Base-by-base conservation (phyloP, 2,329 filamentous ascomycete species). In the Diaporthe amygdali region DNA sequence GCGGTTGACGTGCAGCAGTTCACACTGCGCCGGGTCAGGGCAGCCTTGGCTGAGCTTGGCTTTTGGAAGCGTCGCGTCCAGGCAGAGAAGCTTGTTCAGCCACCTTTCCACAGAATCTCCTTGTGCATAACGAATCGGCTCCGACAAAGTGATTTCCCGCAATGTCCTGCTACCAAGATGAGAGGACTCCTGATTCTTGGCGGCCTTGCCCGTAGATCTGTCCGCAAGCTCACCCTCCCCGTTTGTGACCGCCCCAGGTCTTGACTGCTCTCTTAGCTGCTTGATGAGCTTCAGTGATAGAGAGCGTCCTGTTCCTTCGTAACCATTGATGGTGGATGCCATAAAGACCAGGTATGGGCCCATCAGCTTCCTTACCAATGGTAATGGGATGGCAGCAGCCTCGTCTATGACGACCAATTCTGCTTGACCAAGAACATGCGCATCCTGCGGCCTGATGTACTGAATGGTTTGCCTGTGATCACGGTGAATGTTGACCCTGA, bases 281-380 rank as follows among this genome's bases (percentile, higher is more conserved):
- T 98, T 97, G 74, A 99, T 98, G 75, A 99, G 88, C 84, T 99
- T 99, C 68, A 99, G 85, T 0, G 96, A 98, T 7, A 99, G 87
- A 1, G 96, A 98, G 71, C 96, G 91, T 49, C 96, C 96, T 8
- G 96, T 99, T 70, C 96, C 96, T 84, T 99, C 96, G 80, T 99
- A 99, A 71, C 96, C 96, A 79, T 98, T 98, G 84, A 99, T 98
- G 2, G 96, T 99, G 0, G 96, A 99, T 0, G 97, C 95, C 96
- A 99, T 98, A 83, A 99, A 99, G 10, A 98, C 95, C 46, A 99
- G 86, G 81, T 99, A 99, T 17, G 96, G 96, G 0, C 96, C 96
- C 90, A 99, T 95, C 49, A 99, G 87, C 83, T 98, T 98, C 76
- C 93, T 89, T 9, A 99, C 96, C 3, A 98, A 85, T 0, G 96